Conservation (phyloP, 192 early-diverging fungal genomes). For the Gonapodya sp. region DNA sequence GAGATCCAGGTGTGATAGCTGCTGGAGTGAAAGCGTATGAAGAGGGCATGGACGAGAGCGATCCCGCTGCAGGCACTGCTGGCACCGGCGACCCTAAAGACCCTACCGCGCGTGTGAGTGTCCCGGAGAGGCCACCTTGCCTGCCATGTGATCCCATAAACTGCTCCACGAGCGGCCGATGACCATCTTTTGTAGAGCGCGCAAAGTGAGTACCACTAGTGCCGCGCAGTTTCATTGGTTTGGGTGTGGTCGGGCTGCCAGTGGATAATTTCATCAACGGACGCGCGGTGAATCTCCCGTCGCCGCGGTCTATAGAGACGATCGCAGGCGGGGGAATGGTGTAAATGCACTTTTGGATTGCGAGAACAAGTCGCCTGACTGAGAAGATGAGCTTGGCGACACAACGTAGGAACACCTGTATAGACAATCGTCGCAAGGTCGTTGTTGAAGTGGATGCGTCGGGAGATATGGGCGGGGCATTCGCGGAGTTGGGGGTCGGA, state of each 20-base stretch:
- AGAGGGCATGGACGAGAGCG: not conserved
- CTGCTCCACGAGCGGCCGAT: not conserved
- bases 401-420: not conserved
- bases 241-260: not conserved
- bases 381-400: not conserved
- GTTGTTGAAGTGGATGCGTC: not conserved
- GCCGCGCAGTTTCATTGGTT: too few relatives aligned
- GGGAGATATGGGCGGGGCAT: not conserved
- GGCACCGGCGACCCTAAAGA: too few relatives aligned
- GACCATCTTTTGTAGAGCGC: not conserved
- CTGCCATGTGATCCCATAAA: not conserved
- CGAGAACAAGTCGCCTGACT: not conserved
- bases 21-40: not conserved
- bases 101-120: too few relatives aligned
- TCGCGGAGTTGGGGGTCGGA: too few relatives aligned
- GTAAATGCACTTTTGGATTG: not conserved
- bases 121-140: too few relatives aligned
- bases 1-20: not conserved
- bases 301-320: not conserved
- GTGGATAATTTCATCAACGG: not conserved
- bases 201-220: not conserved
- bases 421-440: not conserved
- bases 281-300: not conserved
- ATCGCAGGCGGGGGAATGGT: not conserved
- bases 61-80: not conserved